Base-by-base conservation (phyloP, 139 green algal genomes). In the Chlorella vulgaris region DNA sequence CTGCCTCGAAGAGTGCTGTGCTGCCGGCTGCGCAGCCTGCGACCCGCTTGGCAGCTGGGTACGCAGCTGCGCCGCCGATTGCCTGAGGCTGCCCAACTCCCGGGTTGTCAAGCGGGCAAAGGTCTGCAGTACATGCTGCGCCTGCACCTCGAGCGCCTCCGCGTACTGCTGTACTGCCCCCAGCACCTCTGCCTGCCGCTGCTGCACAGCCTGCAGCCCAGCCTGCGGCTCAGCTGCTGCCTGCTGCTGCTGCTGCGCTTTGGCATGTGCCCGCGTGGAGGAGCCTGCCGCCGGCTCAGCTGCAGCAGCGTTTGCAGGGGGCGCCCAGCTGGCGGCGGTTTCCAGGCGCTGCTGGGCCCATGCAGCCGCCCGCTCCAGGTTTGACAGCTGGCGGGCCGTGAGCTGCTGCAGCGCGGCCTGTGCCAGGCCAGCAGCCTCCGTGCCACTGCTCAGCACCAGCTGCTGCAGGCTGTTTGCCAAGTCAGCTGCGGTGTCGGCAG, bases 321-420 rank as follows among this genome's bases (percentile, higher is more conserved):
- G 43, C 43, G 62, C 29, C 31, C 29, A 29, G 69, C 43, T 43
- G 31, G 60, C 10, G 15, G n/a, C 19, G 29, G 47, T 33, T 7
- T 43, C 53, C 24, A 79, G 26, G 42, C 62, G 73, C 53, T 79
- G 73, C 73, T 35, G n/a, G 53, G 76, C 76, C 36, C 31, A 31
- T 4, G 8, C 35, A 15, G 66, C 65, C 4, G 77, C 77, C 50
- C n/a, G 28, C 55, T 50, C 38, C 65, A 83, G 50, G 50, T 76
- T 83, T 31, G 47, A 47, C 7, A 76, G 38, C 77, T 83, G 65
- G 13, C 42, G 35, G 21, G 58, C 47, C 1, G 47, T 62, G 15
- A 83, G 47, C 50, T 58, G 22, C 65, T 60, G 43, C 77, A 83
- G 22, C 4, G 31, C 22, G 2, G 47, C 65, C 42, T 35, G 50